Percentiles rank a stretch among this genome's conserved stretches.
phyloP scores from a whole-genome alignment of 768 basidiomycete genomes.

The Boletus sensibilis region DNA sequence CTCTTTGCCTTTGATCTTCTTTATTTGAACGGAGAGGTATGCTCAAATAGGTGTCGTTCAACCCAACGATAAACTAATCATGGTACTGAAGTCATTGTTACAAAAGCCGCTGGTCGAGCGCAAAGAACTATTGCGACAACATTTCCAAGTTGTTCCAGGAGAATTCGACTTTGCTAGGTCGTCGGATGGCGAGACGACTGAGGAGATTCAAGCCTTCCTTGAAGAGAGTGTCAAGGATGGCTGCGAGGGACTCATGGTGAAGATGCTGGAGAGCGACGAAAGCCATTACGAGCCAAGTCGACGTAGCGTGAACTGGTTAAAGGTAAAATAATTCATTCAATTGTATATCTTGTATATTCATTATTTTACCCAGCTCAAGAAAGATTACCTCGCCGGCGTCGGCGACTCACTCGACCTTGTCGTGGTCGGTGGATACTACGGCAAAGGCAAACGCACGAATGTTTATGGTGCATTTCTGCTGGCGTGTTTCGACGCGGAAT shows the following conservation, averaged over 20 bases:
- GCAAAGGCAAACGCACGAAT: conserved; percentile 96
- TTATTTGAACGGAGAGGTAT: conserved; percentile 95
- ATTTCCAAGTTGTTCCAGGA: conserved; percentile 79
- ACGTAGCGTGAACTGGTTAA: conserved; percentile 96
- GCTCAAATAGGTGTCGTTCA: not conserved
- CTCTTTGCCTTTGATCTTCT: conserved; percentile 95
- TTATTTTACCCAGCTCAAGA: conserved; percentile 72
- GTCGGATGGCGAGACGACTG: conserved; percentile 83
- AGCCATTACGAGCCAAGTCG: conserved; percentile 96
- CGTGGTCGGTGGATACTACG: conserved; percentile 96
- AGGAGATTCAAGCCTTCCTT: conserved; percentile 92
- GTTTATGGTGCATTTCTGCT: conserved; percentile 98
- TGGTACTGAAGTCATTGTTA: conserved; percentile 66
- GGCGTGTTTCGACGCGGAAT: conserved; percentile 93
- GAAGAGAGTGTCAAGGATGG: conserved; percentile 98
- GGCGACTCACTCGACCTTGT: conserved; percentile 97
- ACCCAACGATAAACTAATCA: not conserved
- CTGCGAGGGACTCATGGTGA: conserved; percentile 99
- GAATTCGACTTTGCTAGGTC: conserved; percentile 95
- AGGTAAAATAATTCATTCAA: conserved; percentile 50
- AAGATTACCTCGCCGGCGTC: conserved; percentile 94
- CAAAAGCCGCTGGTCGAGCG: conserved; percentile 73
- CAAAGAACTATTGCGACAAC: conserved; percentile 68
- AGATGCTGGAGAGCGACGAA: conserved; percentile 91
- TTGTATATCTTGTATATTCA: conserved; percentile 1